A percentile compares a stretch with the other conserved stretches of the same genome.
Conservation (phyloP, 116 monocot species). For the Papilionanthe hybrid region DNA sequence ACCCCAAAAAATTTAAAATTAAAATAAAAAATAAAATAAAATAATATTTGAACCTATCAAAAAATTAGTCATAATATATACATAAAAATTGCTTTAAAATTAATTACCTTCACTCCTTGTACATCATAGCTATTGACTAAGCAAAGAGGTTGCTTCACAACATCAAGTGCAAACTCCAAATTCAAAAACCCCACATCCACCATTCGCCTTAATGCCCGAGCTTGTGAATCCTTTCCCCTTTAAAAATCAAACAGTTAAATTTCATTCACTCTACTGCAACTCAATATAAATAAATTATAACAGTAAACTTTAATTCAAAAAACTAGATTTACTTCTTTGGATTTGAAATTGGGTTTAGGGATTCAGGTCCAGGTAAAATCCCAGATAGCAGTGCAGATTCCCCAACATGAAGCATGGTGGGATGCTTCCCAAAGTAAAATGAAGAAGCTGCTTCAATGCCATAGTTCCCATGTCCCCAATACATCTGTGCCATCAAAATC, state of each 20-base stretch:
- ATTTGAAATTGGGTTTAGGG: constrained; percentile 24
- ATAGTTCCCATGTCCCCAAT: constrained; percentile 41
- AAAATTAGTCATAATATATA: background rate
- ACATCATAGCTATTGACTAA: constrained; percentile 1
- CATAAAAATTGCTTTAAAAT: background rate
- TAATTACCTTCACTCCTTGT: constrained; percentile 9
- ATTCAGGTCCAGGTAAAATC: constrained; percentile 38
- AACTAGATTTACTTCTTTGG: constrained; percentile 14
- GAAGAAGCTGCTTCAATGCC: constrained; percentile 28
- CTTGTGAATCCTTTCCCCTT: constrained; percentile 23
- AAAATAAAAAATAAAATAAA: background rate
- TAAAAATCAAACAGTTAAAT: background rate
- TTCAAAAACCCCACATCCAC: constrained; percentile 28
- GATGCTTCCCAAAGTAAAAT: constrained; percentile 37
- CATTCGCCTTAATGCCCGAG: constrained; percentile 31
- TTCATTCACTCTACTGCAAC: background rate
- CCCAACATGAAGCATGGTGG: constrained; percentile 22
- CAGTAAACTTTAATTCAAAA: background rate
- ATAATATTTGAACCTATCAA: background rate
- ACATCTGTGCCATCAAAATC: constrained; percentile 20
- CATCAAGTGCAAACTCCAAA: constrained; percentile 23
- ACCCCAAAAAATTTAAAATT: background rate
- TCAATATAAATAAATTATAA: background rate
- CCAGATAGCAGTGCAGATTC: constrained; percentile 36
- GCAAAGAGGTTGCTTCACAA: constrained; percentile 24